Percentiles rank a stretch among this genome's conserved stretches.
phyloP scores from a whole-genome alignment of 371 early-diverging fungal species.

The Quaeritorhiza haematococci region DNA sequence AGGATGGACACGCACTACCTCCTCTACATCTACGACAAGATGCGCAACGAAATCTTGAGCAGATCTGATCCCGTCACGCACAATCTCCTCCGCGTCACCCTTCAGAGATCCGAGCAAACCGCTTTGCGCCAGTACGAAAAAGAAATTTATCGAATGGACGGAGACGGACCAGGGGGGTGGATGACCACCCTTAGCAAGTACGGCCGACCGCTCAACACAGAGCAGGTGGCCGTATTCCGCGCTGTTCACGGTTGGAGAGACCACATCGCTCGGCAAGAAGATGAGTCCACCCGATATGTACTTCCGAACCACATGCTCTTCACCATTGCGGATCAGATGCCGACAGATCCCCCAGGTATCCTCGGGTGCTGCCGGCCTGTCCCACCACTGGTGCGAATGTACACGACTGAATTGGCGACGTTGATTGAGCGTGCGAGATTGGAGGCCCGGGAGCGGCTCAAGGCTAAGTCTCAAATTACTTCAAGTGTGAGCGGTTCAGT shows the following conservation, averaged over 20 bases:
- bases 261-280: slow-evolving; percentile 80
- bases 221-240: slow-evolving; percentile 73
- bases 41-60: slow-evolving; percentile 73
- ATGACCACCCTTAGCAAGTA: slow-evolving; percentile 56
- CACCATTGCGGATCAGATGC: slow-evolving; percentile 69
- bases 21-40: slow-evolving; percentile 84
- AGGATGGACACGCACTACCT: slow-evolving; percentile 94
- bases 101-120: slow-evolving; percentile 67
- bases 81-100: slow-evolving; percentile 59
- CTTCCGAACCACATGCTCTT: slow-evolving; percentile 87
- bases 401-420: slow-evolving; percentile 70
- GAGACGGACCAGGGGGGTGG: slow-evolving; percentile 78
- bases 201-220: slow-evolving; percentile 52
- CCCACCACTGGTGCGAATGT: slow-evolving; percentile 78
- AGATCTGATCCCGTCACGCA: slow-evolving; percentile 47
- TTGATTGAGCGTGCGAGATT: slow-evolving; percentile 47
- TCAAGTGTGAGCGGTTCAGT: no score
- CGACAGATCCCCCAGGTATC: slow-evolving; percentile 64
- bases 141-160: slow-evolving; percentile 75
- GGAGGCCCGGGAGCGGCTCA: no score
- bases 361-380: slow-evolving; percentile 76
- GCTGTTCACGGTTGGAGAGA: slow-evolving; percentile 91
- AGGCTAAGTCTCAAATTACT: no score
- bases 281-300: slow-evolving; percentile 83
- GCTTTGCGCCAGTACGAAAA: slow-evolving; percentile 67